Evolutionary conservation across 768 basidiomycete genomes (phyloP).

Genomic region (Pleurotus eryngii): DNA sequence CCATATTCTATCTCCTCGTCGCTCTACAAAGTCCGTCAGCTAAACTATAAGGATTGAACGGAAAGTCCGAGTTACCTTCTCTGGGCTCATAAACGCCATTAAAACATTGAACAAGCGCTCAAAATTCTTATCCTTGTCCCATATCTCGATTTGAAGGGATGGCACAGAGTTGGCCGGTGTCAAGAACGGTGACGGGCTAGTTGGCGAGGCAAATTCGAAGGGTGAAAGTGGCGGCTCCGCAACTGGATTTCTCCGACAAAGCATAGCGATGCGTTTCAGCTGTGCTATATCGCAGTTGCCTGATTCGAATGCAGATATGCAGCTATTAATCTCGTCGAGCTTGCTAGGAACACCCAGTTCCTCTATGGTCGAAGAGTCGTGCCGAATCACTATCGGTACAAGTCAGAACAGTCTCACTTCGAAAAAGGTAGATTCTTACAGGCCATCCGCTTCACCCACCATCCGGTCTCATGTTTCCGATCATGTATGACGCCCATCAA

Average conservation of each 20-base stretch:
- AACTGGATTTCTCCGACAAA: constrained; percentile 60
- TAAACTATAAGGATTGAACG: no score
- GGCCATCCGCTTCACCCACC: constrained; percentile 80
- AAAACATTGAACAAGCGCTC: constrained; percentile 68
- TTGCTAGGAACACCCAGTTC: background rate
- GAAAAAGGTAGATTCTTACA: constrained; percentile 38
- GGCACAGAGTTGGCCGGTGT: constrained; percentile 36
- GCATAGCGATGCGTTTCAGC: constrained; percentile 63
- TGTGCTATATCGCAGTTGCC: constrained; percentile 48
- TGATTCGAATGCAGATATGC: constrained; percentile 51
- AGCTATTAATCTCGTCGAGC: constrained; percentile 48
- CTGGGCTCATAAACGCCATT: constrained; percentile 56
- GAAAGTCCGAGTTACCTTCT: constrained; percentile 44
- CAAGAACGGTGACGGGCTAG: constrained; percentile 57
- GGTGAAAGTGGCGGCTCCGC: constrained; percentile 46
- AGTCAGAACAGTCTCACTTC: constrained; percentile 12
- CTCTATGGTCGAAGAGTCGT: background rate
- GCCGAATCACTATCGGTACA: constrained; percentile 20
- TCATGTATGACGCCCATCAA: constrained; percentile 69
- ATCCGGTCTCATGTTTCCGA: constrained; percentile 66
- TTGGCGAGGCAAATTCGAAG: constrained; percentile 27
- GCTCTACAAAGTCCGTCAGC: constrained; percentile 34
- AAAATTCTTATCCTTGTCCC: constrained; percentile 71
- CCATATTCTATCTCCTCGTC: constrained; percentile 72
- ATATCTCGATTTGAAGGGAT: constrained; percentile 54